These are phyloP conservation scores for Pouteria campechiana DNA, from an alignment of 179 eudicot species.

Conservation along the genomic window DNA sequence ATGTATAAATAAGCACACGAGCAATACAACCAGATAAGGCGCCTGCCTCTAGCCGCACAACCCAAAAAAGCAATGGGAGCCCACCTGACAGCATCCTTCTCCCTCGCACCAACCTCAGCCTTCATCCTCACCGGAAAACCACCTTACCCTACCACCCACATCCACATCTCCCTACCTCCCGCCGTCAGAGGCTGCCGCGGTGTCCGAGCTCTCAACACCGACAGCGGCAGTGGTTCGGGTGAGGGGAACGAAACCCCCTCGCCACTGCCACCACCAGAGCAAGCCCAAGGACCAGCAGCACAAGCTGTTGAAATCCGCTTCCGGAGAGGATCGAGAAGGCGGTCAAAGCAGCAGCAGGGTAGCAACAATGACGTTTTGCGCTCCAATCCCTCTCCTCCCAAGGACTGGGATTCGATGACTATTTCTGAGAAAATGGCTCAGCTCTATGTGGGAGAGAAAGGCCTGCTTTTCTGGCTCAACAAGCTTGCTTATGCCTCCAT, in stretches of 20 bases:
- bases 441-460: conserved; percentile 76
- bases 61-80: no score
- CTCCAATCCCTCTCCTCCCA: conserved; percentile 10
- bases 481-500: conserved; percentile 89
- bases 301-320: conserved; percentile 32
- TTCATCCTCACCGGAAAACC: no score
- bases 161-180: no score
- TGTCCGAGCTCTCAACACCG: not conserved
- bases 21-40: no score
- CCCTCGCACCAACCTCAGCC: no score
- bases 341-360: conserved; percentile 11
- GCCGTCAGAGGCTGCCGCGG: conserved; percentile 9
- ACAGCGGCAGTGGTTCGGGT: conserved; percentile 7
- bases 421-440: conserved; percentile 55
- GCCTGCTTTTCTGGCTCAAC: conserved; percentile 66
- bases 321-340: conserved; percentile 39
- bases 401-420: conserved; percentile 75
- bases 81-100: no score
- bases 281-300: no score
- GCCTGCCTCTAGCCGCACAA: no score
- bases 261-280: conserved; percentile 7
- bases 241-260: conserved; percentile 4
- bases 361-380: not conserved
- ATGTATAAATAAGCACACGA: no score
- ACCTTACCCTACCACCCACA: no score